Base-by-base conservation (phyloP, 116 monocot genomes). In the Trichopus zeylanicus region DNA sequence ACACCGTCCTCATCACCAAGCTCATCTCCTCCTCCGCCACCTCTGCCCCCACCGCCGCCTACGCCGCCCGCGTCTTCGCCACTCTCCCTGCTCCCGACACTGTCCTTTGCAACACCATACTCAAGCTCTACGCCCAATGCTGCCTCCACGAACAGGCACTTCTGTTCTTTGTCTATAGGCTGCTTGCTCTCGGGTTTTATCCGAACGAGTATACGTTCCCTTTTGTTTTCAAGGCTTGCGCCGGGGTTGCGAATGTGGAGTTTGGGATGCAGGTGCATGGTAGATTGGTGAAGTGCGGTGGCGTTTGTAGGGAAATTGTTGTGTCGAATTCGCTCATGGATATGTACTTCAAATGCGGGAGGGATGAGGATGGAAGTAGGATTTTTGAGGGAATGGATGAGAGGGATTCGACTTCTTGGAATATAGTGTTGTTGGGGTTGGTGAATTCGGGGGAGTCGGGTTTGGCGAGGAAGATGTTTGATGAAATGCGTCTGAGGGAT, bases 281-380 rank as follows among this genome's bases (percentile, higher is more conserved):
- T 3, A 34, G 42, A 25, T 28, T 73, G 22, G 33, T 10, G n/a
- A 78, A 77, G 61, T 48, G 31, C 26, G 10, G 31, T 15, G 65
- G 29, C 34, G 30, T 54, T 13, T 35, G 31, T 8, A 4, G 29
- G 2, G 73, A 78, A 20, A 48, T 46, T n/a, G 53, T 78, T 48
- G 73, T 68, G 58, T 19, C 73, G 19, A 78, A 68, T 30, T 72
- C 78, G 2, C 68, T 68, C 24, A 59, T 64, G 10, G 68, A 73
- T 47, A 68, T 68, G 72, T 78, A 78, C 68, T 73, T 60, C 48
- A 78, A 78, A 59, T 78, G 72, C 53, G 62, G 68, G 1, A 15
- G 4, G 31, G 8, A 7, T 25, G 69, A 73, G 20, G 19, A 26
- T 20, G 73, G 62, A 0, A 4, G 24, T 9, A 33, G 62, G 63